These are phyloP conservation scores for Globisporangium paddicum DNA, from an alignment of 352 stramenopile genomes.

Conservation along the genomic window DNA sequence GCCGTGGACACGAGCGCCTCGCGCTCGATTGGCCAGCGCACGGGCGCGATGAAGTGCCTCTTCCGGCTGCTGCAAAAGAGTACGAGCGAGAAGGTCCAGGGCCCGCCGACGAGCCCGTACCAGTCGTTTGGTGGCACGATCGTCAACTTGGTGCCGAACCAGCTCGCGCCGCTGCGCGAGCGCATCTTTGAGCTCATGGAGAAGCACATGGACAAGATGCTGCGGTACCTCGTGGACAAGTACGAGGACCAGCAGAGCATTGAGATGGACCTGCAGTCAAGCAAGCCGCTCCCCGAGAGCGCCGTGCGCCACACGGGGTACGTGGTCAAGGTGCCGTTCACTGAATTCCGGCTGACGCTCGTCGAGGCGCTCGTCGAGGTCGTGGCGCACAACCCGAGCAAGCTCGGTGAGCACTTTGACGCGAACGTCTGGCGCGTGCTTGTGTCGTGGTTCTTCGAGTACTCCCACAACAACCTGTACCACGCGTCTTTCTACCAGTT, in stretches of 20 bases:
- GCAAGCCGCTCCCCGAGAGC: conserved; percentile 49
- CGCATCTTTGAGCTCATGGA: conserved; percentile 71
- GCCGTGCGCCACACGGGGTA: conserved; percentile 85
- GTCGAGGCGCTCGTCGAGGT: conserved; percentile 85
- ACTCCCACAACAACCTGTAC: conserved; percentile 91
- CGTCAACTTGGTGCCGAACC: conserved; percentile 82
- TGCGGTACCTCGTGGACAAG: conserved; percentile 68
- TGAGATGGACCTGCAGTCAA: conserved; percentile 55
- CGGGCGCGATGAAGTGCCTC: conserved; percentile 81
- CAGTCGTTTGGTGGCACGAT: conserved; percentile 82
- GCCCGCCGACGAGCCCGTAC: conserved; percentile 77
- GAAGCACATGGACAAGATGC: conserved; percentile 57
- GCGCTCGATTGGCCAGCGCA: conserved; percentile 56
- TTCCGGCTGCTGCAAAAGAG: conserved; percentile 75
- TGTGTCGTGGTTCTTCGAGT: conserved; percentile 89
- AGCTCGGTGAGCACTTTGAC: conserved; percentile 70
- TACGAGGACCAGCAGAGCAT: conserved; percentile 82
- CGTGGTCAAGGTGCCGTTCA: conserved; percentile 87
- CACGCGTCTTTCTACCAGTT: conserved; percentile 88
- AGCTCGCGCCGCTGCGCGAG: conserved; percentile 60
- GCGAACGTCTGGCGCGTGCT: conserved; percentile 85
- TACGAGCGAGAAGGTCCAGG: conserved; percentile 67
- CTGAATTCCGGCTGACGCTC: conserved; percentile 82
- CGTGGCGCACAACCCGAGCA: conserved; percentile 68
- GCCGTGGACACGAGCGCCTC: conserved; percentile 35